These are phyloP conservation scores for Xylariaceae sp. DNA, from an alignment of 2,329 filamentous ascomycete species.

Conservation along the genomic window DNA sequence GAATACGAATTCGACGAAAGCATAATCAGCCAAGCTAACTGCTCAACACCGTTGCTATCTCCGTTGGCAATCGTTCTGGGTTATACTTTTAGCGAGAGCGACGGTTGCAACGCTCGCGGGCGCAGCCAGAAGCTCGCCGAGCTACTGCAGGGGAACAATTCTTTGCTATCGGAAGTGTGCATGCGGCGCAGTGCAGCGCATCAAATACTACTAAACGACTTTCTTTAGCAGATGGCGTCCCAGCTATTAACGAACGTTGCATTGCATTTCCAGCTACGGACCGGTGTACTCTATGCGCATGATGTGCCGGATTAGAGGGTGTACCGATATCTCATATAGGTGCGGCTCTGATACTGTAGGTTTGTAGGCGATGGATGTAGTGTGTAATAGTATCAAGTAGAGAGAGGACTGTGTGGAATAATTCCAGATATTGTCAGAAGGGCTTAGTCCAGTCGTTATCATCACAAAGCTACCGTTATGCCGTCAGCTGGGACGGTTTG, in stretches of 20 bases:
- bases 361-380: neutral
- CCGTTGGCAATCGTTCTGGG: neutral
- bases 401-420: too few species aligned
- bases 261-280: conserved; percentile 23
- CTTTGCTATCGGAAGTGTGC: conserved; percentile 5
- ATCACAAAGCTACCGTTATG: too few species aligned
- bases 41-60: conserved; percentile 1
- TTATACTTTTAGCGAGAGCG: neutral
- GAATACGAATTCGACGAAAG: too few species aligned
- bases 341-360: neutral
- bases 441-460: too few species aligned
- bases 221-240: neutral
- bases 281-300: conserved; percentile 6
- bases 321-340: neutral
- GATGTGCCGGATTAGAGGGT: conserved; percentile 22
- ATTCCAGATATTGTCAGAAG: too few species aligned
- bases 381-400: too few species aligned
- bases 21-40: too few species aligned
- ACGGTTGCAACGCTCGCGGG: neutral
- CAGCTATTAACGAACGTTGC: conserved; percentile 6
- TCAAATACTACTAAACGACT: neutral
- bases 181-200: conserved; percentile 18
- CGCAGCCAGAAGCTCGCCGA: neutral
- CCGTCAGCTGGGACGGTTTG: too few species aligned
- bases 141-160: conserved; percentile 23